These are phyloP conservation scores for Terana coerulea DNA, from an alignment of 768 basidiomycete species.

Conservation along the genomic window DNA sequence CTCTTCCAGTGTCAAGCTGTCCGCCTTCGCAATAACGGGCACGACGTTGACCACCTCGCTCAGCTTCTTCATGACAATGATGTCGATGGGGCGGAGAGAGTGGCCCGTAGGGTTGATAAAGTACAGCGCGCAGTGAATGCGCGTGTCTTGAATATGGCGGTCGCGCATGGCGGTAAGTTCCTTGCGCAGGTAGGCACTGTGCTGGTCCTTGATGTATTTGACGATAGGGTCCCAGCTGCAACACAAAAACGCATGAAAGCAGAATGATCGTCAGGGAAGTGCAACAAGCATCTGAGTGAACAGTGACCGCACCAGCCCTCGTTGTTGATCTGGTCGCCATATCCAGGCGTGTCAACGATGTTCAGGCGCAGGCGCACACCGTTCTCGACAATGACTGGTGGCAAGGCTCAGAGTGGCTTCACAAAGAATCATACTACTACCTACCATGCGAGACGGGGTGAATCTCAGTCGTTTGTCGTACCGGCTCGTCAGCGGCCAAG, in stretches of 20 bases:
- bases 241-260: neutral
- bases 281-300: constrained; percentile 3
- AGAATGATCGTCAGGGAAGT: neutral
- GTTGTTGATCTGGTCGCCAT: constrained; percentile 98
- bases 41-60: constrained; percentile 99
- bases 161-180: constrained; percentile 98
- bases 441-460: constrained; percentile 90
- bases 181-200: constrained; percentile 97
- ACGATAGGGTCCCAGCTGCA: constrained; percentile 96
- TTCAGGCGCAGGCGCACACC: constrained; percentile 92
- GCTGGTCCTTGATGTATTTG: constrained; percentile 99
- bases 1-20: constrained; percentile 92
- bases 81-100: constrained; percentile 91
- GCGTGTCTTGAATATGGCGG: constrained; percentile 96
- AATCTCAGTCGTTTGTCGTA: constrained; percentile 96
- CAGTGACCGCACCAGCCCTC: constrained; percentile 76
- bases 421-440: constrained; percentile 23
- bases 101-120: constrained; percentile 99
- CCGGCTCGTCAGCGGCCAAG: constrained; percentile 79
- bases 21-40: constrained; percentile 98
- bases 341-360: constrained; percentile 98
- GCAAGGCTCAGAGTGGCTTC: neutral
- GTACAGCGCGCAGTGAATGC: constrained; percentile 97
- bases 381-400: constrained; percentile 91
- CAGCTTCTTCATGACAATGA: constrained; percentile 98